Base-by-base conservation (phyloP, 2,329 filamentous ascomycete genomes). In the Paramyrothecium roridum region DNA sequence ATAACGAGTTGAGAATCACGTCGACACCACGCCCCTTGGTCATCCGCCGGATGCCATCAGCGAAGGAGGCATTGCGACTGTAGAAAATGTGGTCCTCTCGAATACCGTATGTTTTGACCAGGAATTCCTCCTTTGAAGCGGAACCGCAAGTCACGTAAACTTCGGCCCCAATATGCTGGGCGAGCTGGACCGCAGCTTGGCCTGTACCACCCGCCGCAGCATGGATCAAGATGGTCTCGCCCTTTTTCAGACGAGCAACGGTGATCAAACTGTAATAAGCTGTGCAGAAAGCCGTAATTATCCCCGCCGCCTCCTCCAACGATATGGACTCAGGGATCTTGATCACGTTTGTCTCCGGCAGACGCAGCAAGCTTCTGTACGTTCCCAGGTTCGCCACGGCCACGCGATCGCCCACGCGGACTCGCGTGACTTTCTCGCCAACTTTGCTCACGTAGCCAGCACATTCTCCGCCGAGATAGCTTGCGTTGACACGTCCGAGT, bases 141-240 rank as follows among this genome's bases (percentile, higher is more conserved):
- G 51, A 12, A 55, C 43, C 8, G 56, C 53, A 23, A 57, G 33
- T 30, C 10, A 10, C 26, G 50, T 63, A 72, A 7, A 73, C 56
- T 26, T 65, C 59, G 2, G 64, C 61, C 2, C 61, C 61, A 13
- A 58, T 20, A 17, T 61, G 51, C 40, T 67, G 60, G 10, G 63
- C 62, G 3, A 73, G 54, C 50, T 63, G 56, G 7, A 73, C 59
- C 1, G 68, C 67, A 8, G 67, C 67, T 34, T 67, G 66, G 4
- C 72, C 72, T 0, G 70, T 62, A 3, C 66, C 67, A 17, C 70
- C 70, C 1, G 63, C 60, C 8, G 65, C 71, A 6, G 65, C 59
- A 53, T 74, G 71, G 19, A 73, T 67, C 4, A 75, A 59, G 3
- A 74, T 59, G 2, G 51, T 60, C 53, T 72, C 68, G 8, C 71